Conservation (phyloP, 2,329 filamentous ascomycete species). For the Macrophomina tecta region DNA sequence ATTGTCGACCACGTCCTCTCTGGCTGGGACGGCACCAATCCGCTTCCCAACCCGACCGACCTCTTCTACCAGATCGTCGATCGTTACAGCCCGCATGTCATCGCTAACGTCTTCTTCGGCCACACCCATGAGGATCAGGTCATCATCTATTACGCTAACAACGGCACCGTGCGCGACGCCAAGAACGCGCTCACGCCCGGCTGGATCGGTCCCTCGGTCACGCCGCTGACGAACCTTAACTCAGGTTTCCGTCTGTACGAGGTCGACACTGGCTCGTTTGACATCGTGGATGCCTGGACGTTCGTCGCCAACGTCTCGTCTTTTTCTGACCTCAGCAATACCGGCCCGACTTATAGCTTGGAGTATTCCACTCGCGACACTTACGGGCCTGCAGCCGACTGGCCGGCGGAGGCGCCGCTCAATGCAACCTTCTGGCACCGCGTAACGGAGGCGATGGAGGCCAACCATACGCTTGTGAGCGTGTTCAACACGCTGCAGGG, state of each 20-base stretch:
- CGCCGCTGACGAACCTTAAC: constrained; percentile 62
- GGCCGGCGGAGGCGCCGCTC: constrained; percentile 57
- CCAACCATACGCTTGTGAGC: constrained; percentile 55
- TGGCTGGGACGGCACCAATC: constrained; percentile 63
- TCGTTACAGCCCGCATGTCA: constrained; percentile 61
- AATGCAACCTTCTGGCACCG: constrained; percentile 66
- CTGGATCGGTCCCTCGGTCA: constrained; percentile 60
- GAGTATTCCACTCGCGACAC: constrained; percentile 61
- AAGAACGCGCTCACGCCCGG: constrained; percentile 55
- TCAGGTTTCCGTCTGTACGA: constrained; percentile 61
- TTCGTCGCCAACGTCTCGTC: constrained; percentile 59
- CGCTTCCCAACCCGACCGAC: constrained; percentile 59
- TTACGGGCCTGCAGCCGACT: constrained; percentile 52
- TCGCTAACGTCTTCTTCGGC: constrained; percentile 61
- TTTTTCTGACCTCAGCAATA: constrained; percentile 47
- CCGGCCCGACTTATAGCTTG: constrained; percentile 55
- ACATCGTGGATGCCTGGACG: constrained; percentile 61
- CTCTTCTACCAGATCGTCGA: constrained; percentile 63
- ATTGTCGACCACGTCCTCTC: constrained; percentile 61
- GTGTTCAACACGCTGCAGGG: constrained; percentile 60
- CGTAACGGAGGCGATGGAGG: constrained; percentile 64
- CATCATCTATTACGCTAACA: constrained; percentile 61
- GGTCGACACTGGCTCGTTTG: constrained; percentile 60
- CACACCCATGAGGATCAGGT: constrained; percentile 63
- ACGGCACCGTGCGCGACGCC: constrained; percentile 51